Conservation (phyloP, 2,329 filamentous ascomycete genomes). For the Colletotrichum sp. region DNA sequence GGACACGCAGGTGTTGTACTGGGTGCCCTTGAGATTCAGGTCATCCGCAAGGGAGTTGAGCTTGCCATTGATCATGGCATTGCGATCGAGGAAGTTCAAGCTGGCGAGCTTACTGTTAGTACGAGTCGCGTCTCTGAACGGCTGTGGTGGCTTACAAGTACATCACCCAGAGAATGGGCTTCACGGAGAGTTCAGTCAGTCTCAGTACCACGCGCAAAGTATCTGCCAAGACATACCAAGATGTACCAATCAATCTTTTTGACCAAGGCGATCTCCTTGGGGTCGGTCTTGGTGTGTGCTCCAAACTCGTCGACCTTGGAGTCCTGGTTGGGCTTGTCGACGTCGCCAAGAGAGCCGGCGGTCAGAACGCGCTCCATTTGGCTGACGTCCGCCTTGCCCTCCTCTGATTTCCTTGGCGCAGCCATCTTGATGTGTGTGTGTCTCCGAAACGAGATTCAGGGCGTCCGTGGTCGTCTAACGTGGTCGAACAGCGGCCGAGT, state of each 20-base stretch:
- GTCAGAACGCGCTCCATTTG: conserved; percentile 16
- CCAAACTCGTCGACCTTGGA: conserved; percentile 39
- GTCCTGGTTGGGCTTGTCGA: conserved; percentile 8
- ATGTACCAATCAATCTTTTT: conserved; percentile 39
- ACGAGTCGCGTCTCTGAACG: background rate
- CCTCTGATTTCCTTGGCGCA: background rate
- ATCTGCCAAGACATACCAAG: conserved; percentile 25
- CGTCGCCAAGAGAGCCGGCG: conserved; percentile 16
- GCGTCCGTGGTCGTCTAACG: background rate
- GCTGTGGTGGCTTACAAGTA: background rate
- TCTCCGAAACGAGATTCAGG: background rate
- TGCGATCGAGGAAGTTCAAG: conserved; percentile 32
- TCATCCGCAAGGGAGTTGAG: conserved; percentile 32
- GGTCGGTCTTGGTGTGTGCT: conserved; percentile 43
- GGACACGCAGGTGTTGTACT: conserved; percentile 33
- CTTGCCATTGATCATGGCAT: conserved; percentile 33
- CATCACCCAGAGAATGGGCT: conserved; percentile 26
- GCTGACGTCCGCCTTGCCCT: conserved; percentile 8
- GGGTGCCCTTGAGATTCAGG: conserved; percentile 28
- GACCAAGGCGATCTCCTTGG: conserved; percentile 40
- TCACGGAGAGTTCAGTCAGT: background rate
- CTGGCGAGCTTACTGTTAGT: background rate
- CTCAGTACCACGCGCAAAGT: background rate
- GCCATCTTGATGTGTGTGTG: background rate
- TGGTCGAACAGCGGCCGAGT: background rate